Evolutionary conservation across 1,284 basidiomycete species (phyloP).

Genomic region (Meira nashicola): DNA sequence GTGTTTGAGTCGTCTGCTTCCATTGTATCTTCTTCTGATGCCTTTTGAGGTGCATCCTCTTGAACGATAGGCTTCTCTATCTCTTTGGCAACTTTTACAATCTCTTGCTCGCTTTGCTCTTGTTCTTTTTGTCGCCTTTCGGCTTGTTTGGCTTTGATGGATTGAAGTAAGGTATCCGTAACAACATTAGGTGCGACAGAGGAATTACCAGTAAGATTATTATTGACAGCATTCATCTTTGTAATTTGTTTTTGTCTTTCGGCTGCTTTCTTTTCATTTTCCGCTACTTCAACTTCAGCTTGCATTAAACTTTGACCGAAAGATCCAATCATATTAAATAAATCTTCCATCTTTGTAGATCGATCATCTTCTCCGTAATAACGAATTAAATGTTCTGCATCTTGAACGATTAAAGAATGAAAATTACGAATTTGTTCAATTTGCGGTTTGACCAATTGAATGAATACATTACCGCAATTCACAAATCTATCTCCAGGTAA

Average conservation of each 20-base stretch:
- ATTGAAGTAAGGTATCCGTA: background rate
- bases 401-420: conserved; percentile 1
- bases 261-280: conserved; percentile 21
- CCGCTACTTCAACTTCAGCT: conserved; percentile 42
- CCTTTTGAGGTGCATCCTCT: background rate
- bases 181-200: background rate
- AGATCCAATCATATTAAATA: conserved; percentile 32
- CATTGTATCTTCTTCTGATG: background rate
- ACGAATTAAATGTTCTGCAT: conserved; percentile 4
- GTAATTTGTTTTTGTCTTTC: conserved; percentile 19
- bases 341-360: conserved; percentile 40
- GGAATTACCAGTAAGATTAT: background rate
- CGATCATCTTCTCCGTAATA: conserved; percentile 12
- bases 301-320: conserved; percentile 46
- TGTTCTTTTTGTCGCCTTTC: background rate
- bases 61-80: background rate
- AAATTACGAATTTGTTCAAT: conserved; percentile 13
- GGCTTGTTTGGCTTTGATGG: background rate
- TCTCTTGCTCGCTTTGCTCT: background rate
- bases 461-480: conserved; percentile 17
- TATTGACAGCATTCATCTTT: conserved; percentile 17
- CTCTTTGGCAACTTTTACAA: background rate
- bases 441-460: conserved; percentile 13
- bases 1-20: background rate
- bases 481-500: conserved; percentile 32